Percentiles rank a stretch among this genome's conserved stretches.
Conservation (phyloP, 2,329 filamentous ascomycete species). For the Fusarium graminum region DNA sequence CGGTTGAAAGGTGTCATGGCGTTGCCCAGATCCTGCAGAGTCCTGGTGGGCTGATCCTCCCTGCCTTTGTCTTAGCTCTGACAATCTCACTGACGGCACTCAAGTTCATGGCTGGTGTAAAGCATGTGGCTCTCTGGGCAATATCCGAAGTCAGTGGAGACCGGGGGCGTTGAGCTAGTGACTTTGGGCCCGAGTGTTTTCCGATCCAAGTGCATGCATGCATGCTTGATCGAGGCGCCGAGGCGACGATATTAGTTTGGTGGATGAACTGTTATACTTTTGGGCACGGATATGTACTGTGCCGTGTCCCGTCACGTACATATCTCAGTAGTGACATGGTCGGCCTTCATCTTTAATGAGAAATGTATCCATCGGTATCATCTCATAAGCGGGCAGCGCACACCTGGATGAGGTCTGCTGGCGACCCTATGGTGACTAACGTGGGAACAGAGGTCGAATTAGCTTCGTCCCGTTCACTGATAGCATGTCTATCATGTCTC, state of each 20-base stretch:
- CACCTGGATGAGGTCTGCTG: neutral
- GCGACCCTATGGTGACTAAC: neutral
- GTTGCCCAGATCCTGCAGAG: constrained; percentile 13
- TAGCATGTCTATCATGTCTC: constrained; percentile 14
- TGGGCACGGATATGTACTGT: constrained; percentile 18
- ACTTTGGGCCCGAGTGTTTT: constrained; percentile 5
- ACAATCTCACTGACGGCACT: neutral
- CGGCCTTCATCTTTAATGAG: neutral
- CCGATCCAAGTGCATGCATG: constrained; percentile 16
- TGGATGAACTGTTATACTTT: constrained; percentile 18
- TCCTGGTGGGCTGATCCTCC: constrained; percentile 8
- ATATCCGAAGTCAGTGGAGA: constrained; percentile 22
- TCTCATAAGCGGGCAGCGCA: neutral
- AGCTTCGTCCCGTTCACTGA: constrained; percentile 1
- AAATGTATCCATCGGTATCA: neutral
- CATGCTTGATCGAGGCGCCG: constrained; percentile 36
- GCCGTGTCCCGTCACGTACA: neutral
- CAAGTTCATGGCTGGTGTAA: constrained; percentile 2
- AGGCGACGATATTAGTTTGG: constrained; percentile 33
- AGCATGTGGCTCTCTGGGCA: constrained; percentile 12
- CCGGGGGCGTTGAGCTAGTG: constrained; percentile 37
- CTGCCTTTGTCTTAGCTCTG: constrained; percentile 9
- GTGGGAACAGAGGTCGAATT: neutral
- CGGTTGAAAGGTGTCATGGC: constrained; percentile 8
- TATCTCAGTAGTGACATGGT: neutral